A percentile compares a stretch with the other conserved stretches of the same genome.
Evolutionary conservation across 2,329 filamentous ascomycete species (phyloP).

Genomic region (Zymoseptoria brevis): DNA sequence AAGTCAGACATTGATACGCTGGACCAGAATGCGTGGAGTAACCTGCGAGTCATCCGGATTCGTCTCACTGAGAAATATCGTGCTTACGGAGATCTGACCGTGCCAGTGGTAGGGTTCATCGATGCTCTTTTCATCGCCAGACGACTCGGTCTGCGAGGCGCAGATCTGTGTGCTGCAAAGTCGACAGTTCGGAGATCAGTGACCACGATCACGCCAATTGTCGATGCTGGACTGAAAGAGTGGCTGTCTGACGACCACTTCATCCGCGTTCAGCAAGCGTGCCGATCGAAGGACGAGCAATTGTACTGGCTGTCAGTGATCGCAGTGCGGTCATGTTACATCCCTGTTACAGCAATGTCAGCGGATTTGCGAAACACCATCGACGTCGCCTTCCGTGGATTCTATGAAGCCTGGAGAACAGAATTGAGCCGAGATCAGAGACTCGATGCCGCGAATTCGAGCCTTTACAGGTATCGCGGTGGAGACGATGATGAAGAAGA

Average conservation of each 20-base stretch:
- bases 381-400: conserved; percentile 59
- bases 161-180: neutral
- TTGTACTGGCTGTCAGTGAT: conserved; percentile 19
- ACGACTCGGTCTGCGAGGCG: conserved; percentile 7
- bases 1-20: neutral
- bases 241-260: conserved; percentile 21
- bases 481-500: conserved; percentile 69
- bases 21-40: conserved; percentile 19
- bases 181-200: neutral
- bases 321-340: conserved; percentile 11
- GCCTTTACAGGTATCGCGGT: conserved; percentile 77
- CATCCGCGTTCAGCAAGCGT: conserved; percentile 8
- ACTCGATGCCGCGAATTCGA: conserved; percentile 63
- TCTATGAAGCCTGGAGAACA: conserved; percentile 74
- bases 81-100: conserved; percentile 77
- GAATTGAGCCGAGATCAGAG: conserved; percentile 69
- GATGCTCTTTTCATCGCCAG: conserved; percentile 52
- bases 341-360: conserved; percentile 6
- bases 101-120: conserved; percentile 69
- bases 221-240: conserved; percentile 9
- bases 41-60: conserved; percentile 53
- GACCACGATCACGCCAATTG: conserved; percentile 19
- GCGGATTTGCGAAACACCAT: conserved; percentile 39
- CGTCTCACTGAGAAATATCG: conserved; percentile 64
- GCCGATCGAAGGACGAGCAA: conserved; percentile 15